Conservation (phyloP, 768 basidiomycete species). For the Agrocybe pediades region DNA sequence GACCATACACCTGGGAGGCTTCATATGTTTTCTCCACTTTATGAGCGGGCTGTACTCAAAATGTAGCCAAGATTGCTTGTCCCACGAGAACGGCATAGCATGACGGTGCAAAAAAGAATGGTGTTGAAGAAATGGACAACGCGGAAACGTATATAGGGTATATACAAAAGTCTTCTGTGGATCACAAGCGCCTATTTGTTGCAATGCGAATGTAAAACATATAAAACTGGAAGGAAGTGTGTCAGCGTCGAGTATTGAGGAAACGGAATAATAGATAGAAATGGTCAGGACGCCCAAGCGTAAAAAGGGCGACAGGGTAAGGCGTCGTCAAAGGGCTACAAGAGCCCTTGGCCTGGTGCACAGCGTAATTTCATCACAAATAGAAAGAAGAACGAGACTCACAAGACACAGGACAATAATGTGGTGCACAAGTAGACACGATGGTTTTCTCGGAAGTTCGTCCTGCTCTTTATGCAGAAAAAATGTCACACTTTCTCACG, state of each 20-base stretch:
- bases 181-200: too few relatives aligned
- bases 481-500: background rate
- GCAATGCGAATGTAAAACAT: too few relatives aligned
- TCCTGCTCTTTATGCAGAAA: too few relatives aligned
- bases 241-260: constrained; percentile 2
- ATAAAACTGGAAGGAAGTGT: background rate
- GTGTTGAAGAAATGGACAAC: too few relatives aligned
- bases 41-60: background rate
- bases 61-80: background rate
- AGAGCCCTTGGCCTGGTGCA: constrained; percentile 59
- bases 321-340: constrained; percentile 43
- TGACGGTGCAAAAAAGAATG: background rate
- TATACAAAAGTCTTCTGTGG: too few relatives aligned
- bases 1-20: constrained; percentile 40
- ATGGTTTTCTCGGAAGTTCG: too few relatives aligned
- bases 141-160: too few relatives aligned
- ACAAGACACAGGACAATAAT: constrained; percentile 16
- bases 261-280: constrained; percentile 11
- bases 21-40: constrained; percentile 40
- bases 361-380: constrained; percentile 52
- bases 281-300: constrained; percentile 54
- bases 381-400: constrained; percentile 18
- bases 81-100: background rate
- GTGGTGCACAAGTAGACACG: background rate
- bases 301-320: constrained; percentile 48